These are phyloP conservation scores for Amylostereum chailletii DNA, from an alignment of 1,284 basidiomycete species.

Conservation along the genomic window DNA sequence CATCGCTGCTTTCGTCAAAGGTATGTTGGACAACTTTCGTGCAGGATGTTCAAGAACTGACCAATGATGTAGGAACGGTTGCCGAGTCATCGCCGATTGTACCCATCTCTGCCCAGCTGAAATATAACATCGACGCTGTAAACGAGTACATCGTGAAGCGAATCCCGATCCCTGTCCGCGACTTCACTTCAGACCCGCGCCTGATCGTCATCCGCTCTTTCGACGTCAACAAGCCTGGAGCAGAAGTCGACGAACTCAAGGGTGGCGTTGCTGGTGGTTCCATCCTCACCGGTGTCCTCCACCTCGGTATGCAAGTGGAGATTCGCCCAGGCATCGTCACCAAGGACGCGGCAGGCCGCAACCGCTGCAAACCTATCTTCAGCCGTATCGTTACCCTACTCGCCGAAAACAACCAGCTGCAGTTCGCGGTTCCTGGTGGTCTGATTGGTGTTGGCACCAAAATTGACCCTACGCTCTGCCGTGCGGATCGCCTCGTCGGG, in stretches of 20 bases:
- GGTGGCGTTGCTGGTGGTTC: constrained; percentile 98
- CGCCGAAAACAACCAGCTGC: constrained; percentile 90
- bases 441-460: constrained; percentile 97
- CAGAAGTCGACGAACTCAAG: constrained; percentile 94
- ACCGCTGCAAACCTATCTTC: constrained; percentile 91
- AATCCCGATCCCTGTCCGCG: constrained; percentile 89
- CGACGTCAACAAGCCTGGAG: constrained; percentile 98
- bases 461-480: constrained; percentile 93
- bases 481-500: constrained; percentile 94
- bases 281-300: constrained; percentile 89
- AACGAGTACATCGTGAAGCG: constrained; percentile 98
- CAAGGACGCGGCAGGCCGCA: constrained; percentile 87
- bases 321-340: constrained; percentile 97
- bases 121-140: constrained; percentile 99
- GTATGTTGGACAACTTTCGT: constrained; percentile 26
- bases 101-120: constrained; percentile 96
- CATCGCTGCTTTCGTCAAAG: constrained; percentile 89
- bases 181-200: constrained; percentile 87
- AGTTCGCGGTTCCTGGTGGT: constrained; percentile 96
- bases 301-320: constrained; percentile 91
- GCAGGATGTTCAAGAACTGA: constrained; percentile 1
- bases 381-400: constrained; percentile 86
- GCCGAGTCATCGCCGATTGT: constrained; percentile 97
- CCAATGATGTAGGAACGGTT: constrained; percentile 66
- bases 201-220: constrained; percentile 99